A percentile compares a stretch with the other conserved stretches of the same genome.
phyloP scores from a whole-genome alignment of 768 basidiomycete species.

The Tulasnella sp. region DNA sequence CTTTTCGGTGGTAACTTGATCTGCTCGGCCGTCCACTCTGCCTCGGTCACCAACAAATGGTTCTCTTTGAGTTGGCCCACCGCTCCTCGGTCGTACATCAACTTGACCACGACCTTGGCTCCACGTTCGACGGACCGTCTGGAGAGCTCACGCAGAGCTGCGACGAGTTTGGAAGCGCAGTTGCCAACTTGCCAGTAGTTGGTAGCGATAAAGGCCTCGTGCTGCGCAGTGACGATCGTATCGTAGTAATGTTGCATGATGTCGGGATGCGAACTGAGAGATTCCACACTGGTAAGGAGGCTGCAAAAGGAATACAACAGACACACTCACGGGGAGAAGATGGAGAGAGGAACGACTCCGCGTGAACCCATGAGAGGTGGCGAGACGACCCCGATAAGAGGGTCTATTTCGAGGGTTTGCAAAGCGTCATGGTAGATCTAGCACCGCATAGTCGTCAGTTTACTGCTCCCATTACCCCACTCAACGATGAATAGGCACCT shows the following conservation, averaged over 20 bases:
- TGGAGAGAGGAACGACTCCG: conserved; percentile 53
- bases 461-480: not conserved
- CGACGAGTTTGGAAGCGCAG: conserved; percentile 43
- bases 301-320: not conserved
- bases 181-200: conserved; percentile 53
- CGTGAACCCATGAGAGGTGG: conserved; percentile 56
- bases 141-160: conserved; percentile 48
- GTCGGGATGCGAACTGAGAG: conserved; percentile 30
- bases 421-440: conserved; percentile 60
- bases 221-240: conserved; percentile 51
- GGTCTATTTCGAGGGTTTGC: conserved; percentile 47
- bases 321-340: conserved; percentile 41
- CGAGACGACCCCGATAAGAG: conserved; percentile 49
- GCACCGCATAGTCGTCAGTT: not conserved
- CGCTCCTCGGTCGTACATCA: conserved; percentile 62
- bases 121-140: conserved; percentile 37
- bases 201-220: conserved; percentile 60
- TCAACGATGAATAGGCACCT: conserved; percentile 32
- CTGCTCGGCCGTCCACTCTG: conserved; percentile 36
- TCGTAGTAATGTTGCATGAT: conserved; percentile 64
- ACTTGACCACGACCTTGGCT: conserved; percentile 47
- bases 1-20: conserved; percentile 46
- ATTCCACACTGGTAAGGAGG: conserved; percentile 15
- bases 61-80: conserved; percentile 44
- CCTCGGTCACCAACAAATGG: conserved; percentile 42